A percentile compares a stretch with the other conserved stretches of the same genome.
These are phyloP conservation scores for Phialemoniopsis sp. DNA, from an alignment of 2,329 filamentous ascomycete genomes.

Conservation along the genomic window DNA sequence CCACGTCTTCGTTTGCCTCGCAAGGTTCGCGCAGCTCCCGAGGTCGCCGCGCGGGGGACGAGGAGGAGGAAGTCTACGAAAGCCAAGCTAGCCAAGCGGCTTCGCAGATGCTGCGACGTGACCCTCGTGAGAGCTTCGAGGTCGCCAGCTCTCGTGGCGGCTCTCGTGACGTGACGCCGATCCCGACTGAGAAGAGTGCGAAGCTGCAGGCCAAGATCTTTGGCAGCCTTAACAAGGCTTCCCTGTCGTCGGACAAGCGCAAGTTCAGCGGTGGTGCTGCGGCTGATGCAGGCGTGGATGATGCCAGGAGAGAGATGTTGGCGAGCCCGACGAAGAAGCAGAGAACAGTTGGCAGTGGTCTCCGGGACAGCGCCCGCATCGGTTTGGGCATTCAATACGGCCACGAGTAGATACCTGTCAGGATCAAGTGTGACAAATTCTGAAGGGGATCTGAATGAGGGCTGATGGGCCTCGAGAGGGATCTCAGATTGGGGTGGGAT, in stretches of 20 bases:
- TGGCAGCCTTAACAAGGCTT: conserved; percentile 36
- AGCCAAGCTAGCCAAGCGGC: conserved; percentile 77
- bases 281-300: conserved; percentile 13
- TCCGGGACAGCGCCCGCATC: conserved; percentile 33
- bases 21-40: conserved; percentile 12
- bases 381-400: conserved; percentile 51
- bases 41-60: conserved; percentile 23
- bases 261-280: conserved; percentile 36
- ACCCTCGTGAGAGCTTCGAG: conserved; percentile 49
- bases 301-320: conserved; percentile 25
- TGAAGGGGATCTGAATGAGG: no score
- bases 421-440: no score
- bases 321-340: conserved; percentile 49
- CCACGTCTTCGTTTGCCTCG: conserved; percentile 15
- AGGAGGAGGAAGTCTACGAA: conserved; percentile 62
- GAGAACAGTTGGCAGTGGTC: conserved; percentile 32
- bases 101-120: conserved; percentile 66
- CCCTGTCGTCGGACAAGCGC: conserved; percentile 37
- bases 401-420: conserved; percentile 11
- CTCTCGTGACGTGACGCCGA: conserved; percentile 38
- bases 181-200: conserved; percentile 38
- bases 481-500: no score
- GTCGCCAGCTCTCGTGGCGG: conserved; percentile 35
- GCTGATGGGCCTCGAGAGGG: no score
- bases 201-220: conserved; percentile 49